These are phyloP conservation scores for Picochlorum sp. DNA, from an alignment of 139 green algal species.

Conservation along the genomic window DNA sequence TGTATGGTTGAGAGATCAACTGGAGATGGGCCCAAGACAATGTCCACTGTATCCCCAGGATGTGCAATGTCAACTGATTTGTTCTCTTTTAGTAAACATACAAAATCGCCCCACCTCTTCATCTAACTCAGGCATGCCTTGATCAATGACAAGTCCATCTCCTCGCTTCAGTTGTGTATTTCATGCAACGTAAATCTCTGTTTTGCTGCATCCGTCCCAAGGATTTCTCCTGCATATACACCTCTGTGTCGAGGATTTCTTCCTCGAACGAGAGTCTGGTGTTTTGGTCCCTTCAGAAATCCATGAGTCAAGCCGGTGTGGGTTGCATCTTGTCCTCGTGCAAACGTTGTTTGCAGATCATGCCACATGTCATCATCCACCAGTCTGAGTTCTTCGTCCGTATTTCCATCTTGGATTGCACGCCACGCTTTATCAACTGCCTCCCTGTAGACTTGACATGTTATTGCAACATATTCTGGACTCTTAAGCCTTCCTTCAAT, in stretches of 20 bases:
- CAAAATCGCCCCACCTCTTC: constrained; percentile 58
- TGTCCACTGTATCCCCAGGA: not conserved
- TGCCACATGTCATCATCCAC: constrained; percentile 20
- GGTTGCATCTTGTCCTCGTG: constrained; percentile 64
- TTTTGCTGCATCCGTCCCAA: not conserved
- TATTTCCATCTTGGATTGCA: not conserved
- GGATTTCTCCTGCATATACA: constrained; percentile 35
- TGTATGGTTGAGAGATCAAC: constrained; percentile 13
- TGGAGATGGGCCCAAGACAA: constrained; percentile 36
- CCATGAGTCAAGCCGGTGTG: constrained; percentile 58
- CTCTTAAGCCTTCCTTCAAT: constrained; percentile 68
- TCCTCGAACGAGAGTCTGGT: constrained; percentile 70
- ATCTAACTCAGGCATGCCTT: constrained; percentile 34
- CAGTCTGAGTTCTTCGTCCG: not conserved
- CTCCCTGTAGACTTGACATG: constrained; percentile 41
- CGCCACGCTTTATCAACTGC: constrained; percentile 72
- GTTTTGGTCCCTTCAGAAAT: constrained; percentile 61
- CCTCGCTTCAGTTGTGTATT: constrained; percentile 43
- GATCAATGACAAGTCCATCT: constrained; percentile 75
- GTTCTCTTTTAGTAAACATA: constrained; percentile 6
- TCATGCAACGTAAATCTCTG: constrained; percentile 4
- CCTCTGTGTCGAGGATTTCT: constrained; percentile 59
- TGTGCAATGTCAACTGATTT: not conserved
- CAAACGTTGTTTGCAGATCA: constrained; percentile 60
- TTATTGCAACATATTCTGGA: constrained; percentile 77